Base-by-base conservation (phyloP, 345 rosid species). In the Sapria himalayana region DNA sequence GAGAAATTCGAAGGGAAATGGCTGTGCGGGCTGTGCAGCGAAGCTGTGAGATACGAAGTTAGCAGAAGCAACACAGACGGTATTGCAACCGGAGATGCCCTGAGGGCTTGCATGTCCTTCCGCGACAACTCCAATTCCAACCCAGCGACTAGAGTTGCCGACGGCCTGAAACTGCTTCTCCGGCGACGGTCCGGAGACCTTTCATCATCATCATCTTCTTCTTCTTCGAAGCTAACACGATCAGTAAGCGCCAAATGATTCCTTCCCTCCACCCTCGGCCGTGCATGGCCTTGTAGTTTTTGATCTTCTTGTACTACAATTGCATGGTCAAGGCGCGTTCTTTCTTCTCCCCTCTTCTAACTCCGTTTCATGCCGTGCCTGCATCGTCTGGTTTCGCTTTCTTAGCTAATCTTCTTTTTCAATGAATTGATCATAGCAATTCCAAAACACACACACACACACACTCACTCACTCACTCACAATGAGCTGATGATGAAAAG, bases 11-110 rank as follows among this genome's bases (percentile, higher is more conserved):
- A 68, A 13, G 95, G 81, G 9, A 82, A 79, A 68, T 82, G 98
- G 98, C 64, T 89, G 2, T 89, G 98, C 56, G 98, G 98, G 25
- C 61, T 89, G 50, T 89, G 98, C 55, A 79, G 93, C 3, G 98
- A 74, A 62, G 93, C 95, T 4, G 98, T 84, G 7, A 58, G 61
- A 32, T 94, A 89, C 25, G 98, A 89, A 54, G 69, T 56, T 5
- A 54, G 41, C 48, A 66, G 81, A 43, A 67, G 72, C 32, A 56
- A 58, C 38, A n/a, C n/a, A n/a, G 72, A 52, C 52, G 55, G 45
- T 20, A 60, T 19, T 19, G 64, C 54, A 3, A 57, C 84, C 49
- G 95, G 80, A 29, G 98, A 89, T 48, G 98, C 98, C 19, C 60
- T 89, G 25, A 68, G 67, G 27, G 93, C 93, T 27, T 95, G 84